These are phyloP conservation scores for Ustilago bromivora DNA, from an alignment of 1,284 basidiomycete species.

Conservation along the genomic window DNA sequence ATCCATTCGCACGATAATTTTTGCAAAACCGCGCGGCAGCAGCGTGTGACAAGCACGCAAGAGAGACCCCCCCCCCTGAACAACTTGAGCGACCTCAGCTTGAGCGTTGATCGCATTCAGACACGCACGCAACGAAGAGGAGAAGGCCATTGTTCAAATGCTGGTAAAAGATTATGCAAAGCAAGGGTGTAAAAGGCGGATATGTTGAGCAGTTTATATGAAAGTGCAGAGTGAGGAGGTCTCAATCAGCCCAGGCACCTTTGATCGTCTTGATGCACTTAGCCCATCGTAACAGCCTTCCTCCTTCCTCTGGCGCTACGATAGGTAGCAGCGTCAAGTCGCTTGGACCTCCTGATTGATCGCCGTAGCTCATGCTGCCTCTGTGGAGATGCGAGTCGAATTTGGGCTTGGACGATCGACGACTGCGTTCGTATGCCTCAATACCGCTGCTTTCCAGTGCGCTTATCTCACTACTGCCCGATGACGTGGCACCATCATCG, in stretches of 20 bases:
- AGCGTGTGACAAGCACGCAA: not conserved
- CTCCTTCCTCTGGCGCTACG: constrained; percentile 84
- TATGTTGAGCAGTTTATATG: not conserved
- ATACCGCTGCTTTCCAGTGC: constrained; percentile 22
- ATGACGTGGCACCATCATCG: constrained; percentile 14
- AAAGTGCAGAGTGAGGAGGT: not conserved
- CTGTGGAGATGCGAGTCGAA: constrained; percentile 50
- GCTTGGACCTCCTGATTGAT: constrained; percentile 56
- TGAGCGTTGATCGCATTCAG: not conserved
- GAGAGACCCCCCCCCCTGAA: constrained; percentile 5
- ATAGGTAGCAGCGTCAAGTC: constrained; percentile 74
- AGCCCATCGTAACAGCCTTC: constrained; percentile 81
- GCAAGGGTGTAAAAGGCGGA: not conserved
- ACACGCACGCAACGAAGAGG: not conserved
- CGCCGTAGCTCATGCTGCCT: constrained; percentile 63
- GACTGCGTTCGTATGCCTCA: constrained; percentile 40
- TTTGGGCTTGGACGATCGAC: constrained; percentile 61
- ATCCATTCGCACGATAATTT: constrained; percentile 19
- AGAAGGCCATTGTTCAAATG: not conserved
- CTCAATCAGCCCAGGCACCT: constrained; percentile 77
- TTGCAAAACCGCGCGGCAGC: not conserved
- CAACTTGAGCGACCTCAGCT: not conserved
- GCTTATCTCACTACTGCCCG: constrained; percentile 1
- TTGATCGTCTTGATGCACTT: constrained; percentile 81
- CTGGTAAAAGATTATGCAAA: constrained; percentile 3